Conservation (phyloP, 1,284 basidiomycete species). For the Exobasidium rhododendri region DNA sequence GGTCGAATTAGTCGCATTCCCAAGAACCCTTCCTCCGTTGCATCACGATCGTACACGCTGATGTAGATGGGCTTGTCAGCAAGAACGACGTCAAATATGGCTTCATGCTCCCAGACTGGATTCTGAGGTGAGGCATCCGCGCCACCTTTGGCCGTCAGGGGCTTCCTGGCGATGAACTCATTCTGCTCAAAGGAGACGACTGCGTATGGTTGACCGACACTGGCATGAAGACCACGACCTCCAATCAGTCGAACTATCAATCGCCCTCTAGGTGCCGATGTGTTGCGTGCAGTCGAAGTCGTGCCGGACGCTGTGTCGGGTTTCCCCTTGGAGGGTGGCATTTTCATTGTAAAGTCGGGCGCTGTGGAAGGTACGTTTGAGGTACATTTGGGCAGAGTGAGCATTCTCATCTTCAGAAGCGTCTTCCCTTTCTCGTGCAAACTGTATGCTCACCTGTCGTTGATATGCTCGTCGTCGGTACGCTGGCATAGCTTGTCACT, state of each 20-base stretch:
- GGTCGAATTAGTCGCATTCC: constrained; percentile 90
- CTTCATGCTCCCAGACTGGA: constrained; percentile 98
- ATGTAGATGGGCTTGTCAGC: constrained; percentile 79
- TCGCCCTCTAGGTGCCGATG: constrained; percentile 64
- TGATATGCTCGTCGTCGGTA: constrained; percentile 44
- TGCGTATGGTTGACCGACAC: constrained; percentile 77
- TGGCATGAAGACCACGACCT: constrained; percentile 68
- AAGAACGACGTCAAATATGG: constrained; percentile 86
- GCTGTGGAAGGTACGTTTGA: constrained; percentile 4
- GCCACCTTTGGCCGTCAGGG: constrained; percentile 65
- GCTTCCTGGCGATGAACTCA: constrained; percentile 92
- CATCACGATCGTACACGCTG: constrained; percentile 86
- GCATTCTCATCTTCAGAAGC: background rate
- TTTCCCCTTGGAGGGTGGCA: constrained; percentile 44
- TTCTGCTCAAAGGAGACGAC: constrained; percentile 99
- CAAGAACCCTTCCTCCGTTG: constrained; percentile 79
- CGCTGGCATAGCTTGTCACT: constrained; percentile 36
- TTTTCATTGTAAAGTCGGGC: constrained; percentile 52
- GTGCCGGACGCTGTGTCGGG: constrained; percentile 13
- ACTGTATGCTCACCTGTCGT: constrained; percentile 24
- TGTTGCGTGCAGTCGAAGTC: constrained; percentile 30
- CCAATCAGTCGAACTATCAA: constrained; percentile 93
- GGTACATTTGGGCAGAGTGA: background rate
- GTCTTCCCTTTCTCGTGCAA: background rate
- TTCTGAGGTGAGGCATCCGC: constrained; percentile 66